Percentiles rank a stretch among this genome's conserved stretches.
phyloP scores from a whole-genome alignment of 139 green algal genomes.

The Volvox africanus region DNA sequence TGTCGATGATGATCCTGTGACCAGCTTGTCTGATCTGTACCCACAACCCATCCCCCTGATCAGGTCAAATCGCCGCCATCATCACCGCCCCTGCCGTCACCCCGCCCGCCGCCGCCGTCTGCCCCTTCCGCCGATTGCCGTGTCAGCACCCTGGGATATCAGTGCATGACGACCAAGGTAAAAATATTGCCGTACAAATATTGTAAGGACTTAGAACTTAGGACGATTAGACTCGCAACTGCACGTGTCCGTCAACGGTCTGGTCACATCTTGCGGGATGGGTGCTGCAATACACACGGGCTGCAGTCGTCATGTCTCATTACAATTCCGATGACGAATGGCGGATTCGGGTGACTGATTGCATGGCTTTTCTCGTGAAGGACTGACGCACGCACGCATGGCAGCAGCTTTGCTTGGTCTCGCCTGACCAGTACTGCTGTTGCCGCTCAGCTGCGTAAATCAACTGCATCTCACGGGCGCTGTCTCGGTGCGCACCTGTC shows the following conservation, averaged over 20 bases:
- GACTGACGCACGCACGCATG: neutral
- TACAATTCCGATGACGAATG: neutral
- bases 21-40: no score
- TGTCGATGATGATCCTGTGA: no score
- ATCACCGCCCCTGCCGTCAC: neutral
- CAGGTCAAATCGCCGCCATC: neutral
- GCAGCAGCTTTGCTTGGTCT: no score
- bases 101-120: neutral
- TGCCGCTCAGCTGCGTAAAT: no score
- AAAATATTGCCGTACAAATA: neutral
- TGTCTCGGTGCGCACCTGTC: no score
- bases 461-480: no score
- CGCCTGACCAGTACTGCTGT: neutral
- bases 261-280: neutral
- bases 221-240: no score
- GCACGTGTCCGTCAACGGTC: neutral
- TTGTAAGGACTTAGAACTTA: neutral
- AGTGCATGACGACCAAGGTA: neutral
- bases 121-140: neutral
- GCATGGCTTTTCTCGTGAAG: no score
- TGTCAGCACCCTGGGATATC: slow-evolving; percentile 1
- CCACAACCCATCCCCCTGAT: no score
- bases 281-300: neutral
- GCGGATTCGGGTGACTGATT: neutral
- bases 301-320: neutral